A percentile compares a stretch with the other conserved stretches of the same genome.
These are phyloP conservation scores for Medicago lupulina DNA, from an alignment of 306 rosid species.

Conservation along the genomic window DNA sequence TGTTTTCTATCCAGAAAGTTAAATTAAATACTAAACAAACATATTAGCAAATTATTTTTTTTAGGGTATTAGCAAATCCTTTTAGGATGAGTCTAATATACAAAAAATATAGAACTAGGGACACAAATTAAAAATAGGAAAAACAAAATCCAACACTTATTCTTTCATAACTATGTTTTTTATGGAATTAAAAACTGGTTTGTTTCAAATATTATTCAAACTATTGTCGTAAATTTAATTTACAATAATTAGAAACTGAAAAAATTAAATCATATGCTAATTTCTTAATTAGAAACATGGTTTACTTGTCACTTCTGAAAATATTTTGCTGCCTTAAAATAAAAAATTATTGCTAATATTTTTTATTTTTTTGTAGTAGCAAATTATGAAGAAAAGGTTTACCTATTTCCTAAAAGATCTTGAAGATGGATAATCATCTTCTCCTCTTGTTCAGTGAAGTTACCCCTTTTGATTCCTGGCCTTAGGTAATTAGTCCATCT, in stretches of 20 bases:
- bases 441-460: conserved; percentile 91
- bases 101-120: background rate
- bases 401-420: conserved; percentile 96
- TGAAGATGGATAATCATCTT: conserved; percentile 96
- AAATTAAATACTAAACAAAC: background rate
- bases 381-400: background rate
- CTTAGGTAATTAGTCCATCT: conserved; percentile 94
- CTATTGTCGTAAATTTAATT: background rate
- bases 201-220: background rate
- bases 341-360: no score
- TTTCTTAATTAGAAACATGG: background rate
- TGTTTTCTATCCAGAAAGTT: no score
- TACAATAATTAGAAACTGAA: no score
- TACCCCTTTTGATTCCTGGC: conserved; percentile 91
- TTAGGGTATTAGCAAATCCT: background rate
- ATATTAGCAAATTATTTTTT: background rate
- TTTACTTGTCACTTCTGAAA: background rate
- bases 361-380: background rate
- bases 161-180: background rate
- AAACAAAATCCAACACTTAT: background rate
- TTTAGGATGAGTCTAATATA: no score
- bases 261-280: no score
- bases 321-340: no score
- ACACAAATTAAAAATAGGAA: background rate
- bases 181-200: background rate